Conservation (phyloP, 305 asterid species). For the Fraxinus nigra region DNA sequence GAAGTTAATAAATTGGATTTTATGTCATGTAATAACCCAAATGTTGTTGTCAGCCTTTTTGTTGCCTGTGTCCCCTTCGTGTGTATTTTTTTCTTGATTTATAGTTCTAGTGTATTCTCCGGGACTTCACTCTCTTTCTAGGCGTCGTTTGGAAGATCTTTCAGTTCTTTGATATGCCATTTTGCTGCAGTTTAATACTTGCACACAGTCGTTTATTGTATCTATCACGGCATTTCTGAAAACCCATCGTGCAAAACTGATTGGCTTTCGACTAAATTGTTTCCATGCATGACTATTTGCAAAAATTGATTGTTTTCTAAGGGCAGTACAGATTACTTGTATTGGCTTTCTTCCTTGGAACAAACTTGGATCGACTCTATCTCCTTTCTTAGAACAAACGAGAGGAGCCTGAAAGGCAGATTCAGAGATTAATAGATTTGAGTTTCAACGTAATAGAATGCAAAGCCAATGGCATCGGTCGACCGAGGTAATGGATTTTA, state of each 20-base stretch:
- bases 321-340: background rate
- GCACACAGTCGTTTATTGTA: background rate
- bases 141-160: background rate
- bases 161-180: background rate
- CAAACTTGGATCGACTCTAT: background rate
- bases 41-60: background rate
- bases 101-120: background rate
- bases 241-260: background rate
- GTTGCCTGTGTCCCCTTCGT: background rate
- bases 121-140: background rate
- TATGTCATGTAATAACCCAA: background rate
- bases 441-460: background rate
- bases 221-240: background rate
- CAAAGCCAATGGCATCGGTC: background rate
- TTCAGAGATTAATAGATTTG: background rate
- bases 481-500: background rate
- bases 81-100: background rate
- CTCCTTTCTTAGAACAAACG: background rate
- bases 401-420: background rate
- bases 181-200: background rate
- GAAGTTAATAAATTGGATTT: conserved; percentile 1
- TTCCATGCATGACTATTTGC: background rate
- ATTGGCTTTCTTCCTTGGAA: background rate
- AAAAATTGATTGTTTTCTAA: background rate
- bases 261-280: background rate